phyloP scores from a whole-genome alignment of 768 basidiomycete genomes.

The Leccinum aurantiacum region DNA sequence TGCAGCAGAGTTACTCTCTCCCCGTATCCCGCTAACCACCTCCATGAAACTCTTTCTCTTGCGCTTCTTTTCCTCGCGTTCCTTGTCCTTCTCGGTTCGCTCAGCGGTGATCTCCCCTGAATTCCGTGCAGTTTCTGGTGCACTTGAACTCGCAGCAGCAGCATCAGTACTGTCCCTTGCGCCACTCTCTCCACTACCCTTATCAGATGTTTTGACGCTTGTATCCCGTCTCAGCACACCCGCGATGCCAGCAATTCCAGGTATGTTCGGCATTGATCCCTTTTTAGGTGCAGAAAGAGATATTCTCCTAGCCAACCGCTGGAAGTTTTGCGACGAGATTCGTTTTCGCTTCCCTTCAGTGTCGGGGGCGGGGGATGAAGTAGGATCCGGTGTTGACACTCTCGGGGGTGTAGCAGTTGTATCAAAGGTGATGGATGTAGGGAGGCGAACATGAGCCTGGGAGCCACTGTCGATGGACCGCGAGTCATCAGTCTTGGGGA shows the following conservation, averaged over 20 bases:
- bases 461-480: constrained; percentile 31
- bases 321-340: constrained; percentile 85
- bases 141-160: constrained; percentile 29
- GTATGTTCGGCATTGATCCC: constrained; percentile 47
- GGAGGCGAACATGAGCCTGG: constrained; percentile 26
- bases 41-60: constrained; percentile 58
- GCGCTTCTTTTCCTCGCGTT: constrained; percentile 61
- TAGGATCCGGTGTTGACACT: constrained; percentile 67
- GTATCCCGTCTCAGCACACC: constrained; percentile 32
- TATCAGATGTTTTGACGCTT: constrained; percentile 42
- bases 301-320: constrained; percentile 72
- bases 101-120: constrained; percentile 51
- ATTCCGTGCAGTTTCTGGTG: constrained; percentile 41
- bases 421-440: constrained; percentile 61
- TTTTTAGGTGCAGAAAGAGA: constrained; percentile 62
- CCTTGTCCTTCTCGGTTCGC: constrained; percentile 50
- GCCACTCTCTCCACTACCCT: constrained; percentile 29
- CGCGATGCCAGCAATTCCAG: constrained; percentile 29
- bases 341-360: constrained; percentile 77
- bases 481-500: constrained; percentile 41
- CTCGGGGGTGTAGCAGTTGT: constrained; percentile 57
- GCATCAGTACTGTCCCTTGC: constrained; percentile 20
- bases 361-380: constrained; percentile 59
- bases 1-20: constrained; percentile 25
- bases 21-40: constrained; percentile 34